These are phyloP conservation scores for Hydnum rufescens DNA, from an alignment of 768 basidiomycete species.

Conservation along the genomic window DNA sequence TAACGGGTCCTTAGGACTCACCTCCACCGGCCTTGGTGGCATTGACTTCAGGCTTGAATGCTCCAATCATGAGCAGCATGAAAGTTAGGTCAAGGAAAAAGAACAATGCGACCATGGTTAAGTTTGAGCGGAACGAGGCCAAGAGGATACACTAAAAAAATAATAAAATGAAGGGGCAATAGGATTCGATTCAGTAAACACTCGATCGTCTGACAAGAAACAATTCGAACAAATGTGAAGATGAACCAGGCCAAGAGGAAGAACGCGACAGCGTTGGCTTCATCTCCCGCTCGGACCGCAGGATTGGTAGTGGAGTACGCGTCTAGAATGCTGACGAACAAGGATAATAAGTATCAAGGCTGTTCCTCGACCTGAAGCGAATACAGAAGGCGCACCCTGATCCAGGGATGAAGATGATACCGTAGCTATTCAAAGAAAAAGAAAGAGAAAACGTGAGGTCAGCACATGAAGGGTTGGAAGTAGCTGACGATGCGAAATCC, in stretches of 20 bases:
- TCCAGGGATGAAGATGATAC: conserved; percentile 43
- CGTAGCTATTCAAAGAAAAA: neutral
- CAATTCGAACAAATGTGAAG: conserved; percentile 24
- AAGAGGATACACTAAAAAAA: conserved; percentile 16
- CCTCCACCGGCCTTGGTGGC: conserved; percentile 18
- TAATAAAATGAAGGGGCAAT: too few species aligned
- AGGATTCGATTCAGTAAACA: too few species aligned
- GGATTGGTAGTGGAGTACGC: conserved; percentile 24
- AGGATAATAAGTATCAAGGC: neutral
- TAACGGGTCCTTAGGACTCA: too few species aligned
- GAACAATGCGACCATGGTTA: conserved; percentile 31
- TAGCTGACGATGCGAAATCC: neutral
- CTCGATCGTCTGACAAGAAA: too few species aligned
- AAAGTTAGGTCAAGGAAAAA: conserved; percentile 35
- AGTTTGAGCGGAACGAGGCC: conserved; percentile 30
- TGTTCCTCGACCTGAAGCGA: neutral
- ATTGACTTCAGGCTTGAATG: conserved; percentile 16
- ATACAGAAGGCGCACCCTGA: conserved; percentile 27
- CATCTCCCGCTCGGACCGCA: conserved; percentile 17
- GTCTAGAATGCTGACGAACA: conserved; percentile 19
- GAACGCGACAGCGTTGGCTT: conserved; percentile 46
- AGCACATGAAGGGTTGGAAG: neutral
- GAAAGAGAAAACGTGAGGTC: neutral
- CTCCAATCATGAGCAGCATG: conserved; percentile 25
- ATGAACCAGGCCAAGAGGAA: conserved; percentile 54